phyloP scores from a whole-genome alignment of 805 yeast genomes.

The Candida anglica region DNA sequence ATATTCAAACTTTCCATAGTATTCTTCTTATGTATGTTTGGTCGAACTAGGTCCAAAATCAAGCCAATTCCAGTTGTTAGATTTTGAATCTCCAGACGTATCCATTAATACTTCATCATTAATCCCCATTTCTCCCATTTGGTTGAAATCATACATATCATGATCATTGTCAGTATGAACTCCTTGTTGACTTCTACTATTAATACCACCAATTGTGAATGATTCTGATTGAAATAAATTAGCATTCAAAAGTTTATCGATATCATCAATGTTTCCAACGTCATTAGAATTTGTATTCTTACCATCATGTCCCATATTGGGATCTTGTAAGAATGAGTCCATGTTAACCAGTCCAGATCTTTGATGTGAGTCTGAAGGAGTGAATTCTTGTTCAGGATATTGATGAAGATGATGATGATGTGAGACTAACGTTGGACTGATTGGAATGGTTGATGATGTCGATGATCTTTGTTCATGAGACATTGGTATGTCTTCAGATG shows the following conservation, averaged over 20 bases:
- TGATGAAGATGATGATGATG: slow-evolving; percentile 8
- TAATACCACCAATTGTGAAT: slow-evolving; percentile 18
- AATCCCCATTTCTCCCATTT: slow-evolving; percentile 19
- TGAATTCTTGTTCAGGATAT: neutral
- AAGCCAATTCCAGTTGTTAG: slow-evolving; percentile 36
- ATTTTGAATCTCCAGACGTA: slow-evolving; percentile 6
- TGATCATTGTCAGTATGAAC: too few relatives aligned
- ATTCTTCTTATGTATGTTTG: too few relatives aligned
- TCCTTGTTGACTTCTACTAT: neutral
- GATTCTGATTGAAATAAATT: slow-evolving; percentile 34
- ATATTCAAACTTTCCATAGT: too few relatives aligned
- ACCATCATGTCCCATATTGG: neutral
- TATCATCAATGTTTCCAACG: slow-evolving; percentile 26
- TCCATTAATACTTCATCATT: slow-evolving; percentile 30
- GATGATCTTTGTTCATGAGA: too few relatives aligned
- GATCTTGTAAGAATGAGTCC: neutral
- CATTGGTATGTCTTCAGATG: too few relatives aligned
- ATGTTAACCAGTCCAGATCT: neutral
- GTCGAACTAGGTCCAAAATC: slow-evolving; percentile 34
- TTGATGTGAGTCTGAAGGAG: neutral
- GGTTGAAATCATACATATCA: slow-evolving; percentile 6
- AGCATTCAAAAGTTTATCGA: slow-evolving; percentile 36
- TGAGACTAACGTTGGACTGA: slow-evolving; percentile 6
- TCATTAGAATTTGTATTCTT: neutral
- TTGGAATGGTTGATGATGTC: slow-evolving; percentile 1